These are phyloP conservation scores for Gaertneriomyces sp. DNA, from an alignment of 192 early-diverging fungal species.

Conservation along the genomic window DNA sequence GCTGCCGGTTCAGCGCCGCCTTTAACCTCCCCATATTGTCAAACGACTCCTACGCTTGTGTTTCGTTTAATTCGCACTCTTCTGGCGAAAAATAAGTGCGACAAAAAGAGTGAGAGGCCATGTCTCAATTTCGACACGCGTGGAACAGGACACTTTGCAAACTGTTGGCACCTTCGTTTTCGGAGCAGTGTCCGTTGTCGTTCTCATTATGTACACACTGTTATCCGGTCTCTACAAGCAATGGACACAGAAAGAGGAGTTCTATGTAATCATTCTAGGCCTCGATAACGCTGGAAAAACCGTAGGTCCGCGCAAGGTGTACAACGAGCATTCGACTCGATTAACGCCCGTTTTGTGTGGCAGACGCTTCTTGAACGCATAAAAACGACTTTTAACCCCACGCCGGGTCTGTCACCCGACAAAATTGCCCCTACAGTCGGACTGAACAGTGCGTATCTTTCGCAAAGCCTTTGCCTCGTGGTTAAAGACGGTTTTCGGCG, in stretches of 20 bases:
- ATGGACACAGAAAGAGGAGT: constrained; percentile 85
- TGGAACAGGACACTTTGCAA: too few species aligned
- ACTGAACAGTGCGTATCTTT: constrained; percentile 69
- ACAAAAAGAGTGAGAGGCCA: too few species aligned
- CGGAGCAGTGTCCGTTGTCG: not conserved
- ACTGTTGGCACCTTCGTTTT: too few species aligned
- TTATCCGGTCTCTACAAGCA: constrained; percentile 86
- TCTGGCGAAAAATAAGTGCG: too few species aligned
- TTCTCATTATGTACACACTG: constrained; percentile 78
- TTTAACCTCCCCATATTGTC: too few species aligned
- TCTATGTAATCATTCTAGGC: constrained; percentile 91
- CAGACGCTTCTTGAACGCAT: constrained; percentile 90
- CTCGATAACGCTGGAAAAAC: constrained; percentile 98
- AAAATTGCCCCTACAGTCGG: constrained; percentile 93
- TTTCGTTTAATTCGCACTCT: too few species aligned
- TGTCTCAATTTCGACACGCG: too few species aligned
- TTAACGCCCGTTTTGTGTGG: not conserved
- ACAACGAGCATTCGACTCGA: not conserved
- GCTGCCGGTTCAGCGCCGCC: too few species aligned
- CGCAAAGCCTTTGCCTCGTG: not conserved
- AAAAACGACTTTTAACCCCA: constrained; percentile 73
- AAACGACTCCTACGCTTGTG: too few species aligned
- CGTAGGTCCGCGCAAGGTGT: constrained; percentile 40
- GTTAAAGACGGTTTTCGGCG: not conserved
- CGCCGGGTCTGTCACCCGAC: constrained; percentile 74